A percentile compares a stretch with the other conserved stretches of the same genome.
Evolutionary conservation across 306 rosid genomes (phyloP).

Genomic region (Aeschynomene evenia): DNA sequence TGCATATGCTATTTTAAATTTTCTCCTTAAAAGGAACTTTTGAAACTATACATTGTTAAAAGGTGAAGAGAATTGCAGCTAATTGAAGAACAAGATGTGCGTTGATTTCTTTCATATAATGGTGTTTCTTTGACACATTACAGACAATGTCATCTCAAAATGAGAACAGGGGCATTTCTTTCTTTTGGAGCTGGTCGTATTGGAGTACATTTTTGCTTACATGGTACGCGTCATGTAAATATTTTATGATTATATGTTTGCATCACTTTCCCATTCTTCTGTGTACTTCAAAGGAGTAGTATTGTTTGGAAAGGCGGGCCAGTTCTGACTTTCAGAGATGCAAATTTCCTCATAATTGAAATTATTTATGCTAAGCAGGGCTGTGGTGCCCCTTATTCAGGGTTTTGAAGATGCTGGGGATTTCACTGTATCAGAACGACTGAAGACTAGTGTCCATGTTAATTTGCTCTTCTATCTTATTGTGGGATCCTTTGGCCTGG

Average conservation of each 20-base stretch:
- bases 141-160: slow-evolving; percentile 61
- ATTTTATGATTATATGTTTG: slow-evolving; percentile 25
- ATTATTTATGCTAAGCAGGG: slow-evolving; percentile 79
- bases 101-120: slow-evolving; percentile 8
- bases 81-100: slow-evolving; percentile 22
- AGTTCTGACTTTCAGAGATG: slow-evolving; percentile 2
- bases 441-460: slow-evolving; percentile 87
- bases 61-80: not conserved
- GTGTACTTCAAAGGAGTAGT: not conserved
- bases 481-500: slow-evolving; percentile 70
- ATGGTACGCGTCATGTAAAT: slow-evolving; percentile 52
- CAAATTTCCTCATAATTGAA: slow-evolving; percentile 49
- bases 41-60: not conserved
- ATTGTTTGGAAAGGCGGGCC: not conserved
- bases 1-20: not conserved
- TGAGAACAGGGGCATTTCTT: slow-evolving; percentile 77
- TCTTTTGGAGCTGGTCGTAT: slow-evolving; percentile 98
- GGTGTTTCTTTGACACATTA: slow-evolving; percentile 23
- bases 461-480: slow-evolving; percentile 83
- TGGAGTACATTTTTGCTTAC: slow-evolving; percentile 98
- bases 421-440: slow-evolving; percentile 78
- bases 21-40: not conserved
- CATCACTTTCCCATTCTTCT: slow-evolving; percentile 15
- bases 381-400: slow-evolving; percentile 99
- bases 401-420: slow-evolving; percentile 99